phyloP scores from a whole-genome alignment of 164 flowering plant species.

The Taxillus chinensis region DNA sequence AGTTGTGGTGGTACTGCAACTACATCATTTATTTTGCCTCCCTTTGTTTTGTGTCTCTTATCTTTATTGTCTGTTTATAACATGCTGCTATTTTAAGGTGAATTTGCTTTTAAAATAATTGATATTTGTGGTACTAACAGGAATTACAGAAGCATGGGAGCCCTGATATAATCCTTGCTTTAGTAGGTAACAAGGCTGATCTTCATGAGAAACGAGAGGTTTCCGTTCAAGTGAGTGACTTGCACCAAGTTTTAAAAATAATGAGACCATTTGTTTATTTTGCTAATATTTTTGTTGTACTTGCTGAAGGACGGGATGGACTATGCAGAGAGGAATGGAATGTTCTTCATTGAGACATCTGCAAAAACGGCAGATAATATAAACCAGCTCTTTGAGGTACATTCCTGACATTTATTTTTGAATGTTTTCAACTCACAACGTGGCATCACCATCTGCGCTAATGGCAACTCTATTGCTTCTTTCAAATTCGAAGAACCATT shows the following conservation, averaged over 20 bases:
- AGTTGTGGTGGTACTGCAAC: too few species aligned
- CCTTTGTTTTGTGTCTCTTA: too few species aligned
- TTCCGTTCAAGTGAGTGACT: slow-evolving; percentile 51
- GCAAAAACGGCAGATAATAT: slow-evolving; percentile 99
- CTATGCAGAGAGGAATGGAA: slow-evolving; percentile 92
- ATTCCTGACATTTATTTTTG: not conserved
- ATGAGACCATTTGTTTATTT: not conserved
- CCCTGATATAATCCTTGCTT: slow-evolving; percentile 90
- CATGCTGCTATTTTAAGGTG: not conserved
- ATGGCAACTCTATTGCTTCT: too few species aligned
- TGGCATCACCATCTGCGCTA: too few species aligned
- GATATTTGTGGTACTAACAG: slow-evolving; percentile 24
- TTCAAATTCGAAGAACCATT: too few species aligned
- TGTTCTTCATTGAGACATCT: slow-evolving; percentile 98
- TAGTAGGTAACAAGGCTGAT: slow-evolving; percentile 99
- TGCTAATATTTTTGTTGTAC: not conserved
- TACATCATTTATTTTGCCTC: too few species aligned
- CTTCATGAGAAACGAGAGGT: slow-evolving; percentile 85
- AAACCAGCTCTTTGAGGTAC: slow-evolving; percentile 92
- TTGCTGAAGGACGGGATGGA: slow-evolving; percentile 70
- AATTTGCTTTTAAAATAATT: not conserved
- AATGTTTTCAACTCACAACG: not conserved
- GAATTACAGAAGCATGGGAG: slow-evolving; percentile 96
- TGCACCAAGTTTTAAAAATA: not conserved
- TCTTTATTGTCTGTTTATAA: not conserved